These are phyloP conservation scores for Trichoderma breve DNA, from an alignment of 2,329 filamentous ascomycete genomes.

Conservation along the genomic window DNA sequence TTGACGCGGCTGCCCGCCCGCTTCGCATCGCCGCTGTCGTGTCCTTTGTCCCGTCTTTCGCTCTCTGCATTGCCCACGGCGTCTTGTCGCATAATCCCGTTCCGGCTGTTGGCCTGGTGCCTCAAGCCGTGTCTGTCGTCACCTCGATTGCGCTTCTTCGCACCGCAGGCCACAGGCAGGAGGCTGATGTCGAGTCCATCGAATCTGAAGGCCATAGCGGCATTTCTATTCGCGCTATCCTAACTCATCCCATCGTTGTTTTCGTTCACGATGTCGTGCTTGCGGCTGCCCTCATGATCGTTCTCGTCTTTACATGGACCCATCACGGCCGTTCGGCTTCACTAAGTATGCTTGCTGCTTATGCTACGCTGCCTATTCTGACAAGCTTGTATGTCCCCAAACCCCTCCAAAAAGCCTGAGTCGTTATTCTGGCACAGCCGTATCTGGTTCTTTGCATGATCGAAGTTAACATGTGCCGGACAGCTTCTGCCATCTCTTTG, in stretches of 20 bases:
- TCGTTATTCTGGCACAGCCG: background rate
- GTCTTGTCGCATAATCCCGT: conserved; percentile 34
- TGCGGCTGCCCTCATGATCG: conserved; percentile 37
- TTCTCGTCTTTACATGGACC: conserved; percentile 43
- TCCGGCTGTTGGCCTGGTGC: conserved; percentile 41
- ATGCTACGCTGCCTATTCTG: conserved; percentile 42
- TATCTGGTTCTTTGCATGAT: background rate
- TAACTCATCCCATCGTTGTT: conserved; percentile 36
- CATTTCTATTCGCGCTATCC: conserved; percentile 2
- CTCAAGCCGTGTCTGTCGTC: conserved; percentile 38
- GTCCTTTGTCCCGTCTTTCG: conserved; percentile 41
- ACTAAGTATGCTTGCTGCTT: conserved; percentile 42
- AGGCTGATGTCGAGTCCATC: conserved; percentile 9
- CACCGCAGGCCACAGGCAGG: conserved; percentile 10
- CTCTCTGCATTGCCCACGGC: conserved; percentile 40
- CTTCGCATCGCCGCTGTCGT: conserved; percentile 37
- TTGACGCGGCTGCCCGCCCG: conserved; percentile 24
- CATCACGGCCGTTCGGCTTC: conserved; percentile 28
- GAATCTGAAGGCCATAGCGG: background rate
- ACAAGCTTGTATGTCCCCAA: conserved; percentile 38
- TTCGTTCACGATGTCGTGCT: conserved; percentile 39
- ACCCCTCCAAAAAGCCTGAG: background rate
- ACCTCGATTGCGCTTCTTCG: conserved; percentile 28
- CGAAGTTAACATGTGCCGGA: background rate
- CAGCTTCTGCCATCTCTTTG: conserved; percentile 39